Conservation (phyloP, 75 land plant genomes). For the Azolla pinnata region DNA sequence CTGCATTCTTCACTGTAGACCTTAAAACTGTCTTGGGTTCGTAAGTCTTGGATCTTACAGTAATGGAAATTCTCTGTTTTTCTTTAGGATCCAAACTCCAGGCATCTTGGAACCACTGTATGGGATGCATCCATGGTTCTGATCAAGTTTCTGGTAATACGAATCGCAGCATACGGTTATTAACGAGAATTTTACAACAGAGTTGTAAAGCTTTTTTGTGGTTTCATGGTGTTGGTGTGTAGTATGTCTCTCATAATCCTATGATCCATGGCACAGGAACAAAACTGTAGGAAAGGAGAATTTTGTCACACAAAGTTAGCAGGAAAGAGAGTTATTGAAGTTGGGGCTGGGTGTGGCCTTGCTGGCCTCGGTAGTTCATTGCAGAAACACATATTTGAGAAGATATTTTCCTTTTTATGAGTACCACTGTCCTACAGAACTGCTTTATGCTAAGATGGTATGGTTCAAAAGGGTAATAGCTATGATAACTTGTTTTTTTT, state of each 20-base stretch:
- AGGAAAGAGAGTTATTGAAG: constrained; percentile 90
- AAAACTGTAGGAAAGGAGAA: constrained; percentile 73
- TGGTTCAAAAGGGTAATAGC: no score
- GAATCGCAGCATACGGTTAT: no score
- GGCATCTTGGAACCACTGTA: constrained; percentile 89
- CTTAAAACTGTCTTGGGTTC: neutral
- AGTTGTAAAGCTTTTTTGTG: no score
- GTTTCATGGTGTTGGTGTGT: no score
- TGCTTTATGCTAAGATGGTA: neutral
- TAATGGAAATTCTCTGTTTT: neutral
- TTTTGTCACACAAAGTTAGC: constrained; percentile 61
- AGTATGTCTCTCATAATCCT: no score
- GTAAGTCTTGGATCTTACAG: no score
- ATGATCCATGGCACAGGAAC: constrained; percentile 60
- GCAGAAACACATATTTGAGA: neutral
- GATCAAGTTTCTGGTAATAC: constrained; percentile 84
- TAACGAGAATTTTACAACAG: no score
- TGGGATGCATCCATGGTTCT: constrained; percentile 98
- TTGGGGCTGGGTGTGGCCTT: constrained; percentile 99
- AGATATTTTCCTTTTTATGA: neutral
- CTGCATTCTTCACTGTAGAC: neutral
- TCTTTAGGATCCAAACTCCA: constrained; percentile 85
- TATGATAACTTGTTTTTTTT: neutral
- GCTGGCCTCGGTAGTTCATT: constrained; percentile 70
- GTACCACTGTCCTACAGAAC: neutral